Conservation (phyloP, 139 green algal species). For the Mesostigma viride region DNA sequence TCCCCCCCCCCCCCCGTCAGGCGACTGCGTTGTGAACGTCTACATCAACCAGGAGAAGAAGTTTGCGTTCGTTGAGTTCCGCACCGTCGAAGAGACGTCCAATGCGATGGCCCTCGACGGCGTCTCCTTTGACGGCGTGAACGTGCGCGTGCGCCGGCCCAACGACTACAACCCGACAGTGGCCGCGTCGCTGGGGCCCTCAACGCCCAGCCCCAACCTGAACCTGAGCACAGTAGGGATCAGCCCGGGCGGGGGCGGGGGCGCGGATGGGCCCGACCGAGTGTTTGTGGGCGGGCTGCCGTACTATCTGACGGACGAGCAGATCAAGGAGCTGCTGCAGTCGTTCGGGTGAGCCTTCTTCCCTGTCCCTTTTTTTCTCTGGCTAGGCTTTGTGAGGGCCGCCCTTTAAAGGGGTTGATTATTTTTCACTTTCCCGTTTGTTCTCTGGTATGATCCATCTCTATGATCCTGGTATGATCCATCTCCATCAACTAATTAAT, state of each 20-base stretch:
- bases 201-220: constrained; percentile 69
- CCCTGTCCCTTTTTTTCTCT: too few relatives aligned
- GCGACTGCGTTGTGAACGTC: constrained; percentile 82
- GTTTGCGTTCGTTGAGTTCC: constrained; percentile 94
- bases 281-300: constrained; percentile 94
- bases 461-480: too few relatives aligned
- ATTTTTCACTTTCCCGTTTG: too few relatives aligned
- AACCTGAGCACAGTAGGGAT: constrained; percentile 89
- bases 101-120: constrained; percentile 89
- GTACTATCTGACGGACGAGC: constrained; percentile 88
- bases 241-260: constrained; percentile 15
- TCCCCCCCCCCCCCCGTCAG: too few relatives aligned
- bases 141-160: constrained; percentile 76
- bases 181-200: constrained; percentile 66
- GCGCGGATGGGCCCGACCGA: constrained; percentile 42
- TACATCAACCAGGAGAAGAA: constrained; percentile 98
- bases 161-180: constrained; percentile 94
- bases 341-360: constrained; percentile 67
- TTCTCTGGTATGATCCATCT: too few relatives aligned
- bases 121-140: constrained; percentile 91
- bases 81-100: constrained; percentile 73
- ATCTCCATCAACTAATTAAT: too few relatives aligned
- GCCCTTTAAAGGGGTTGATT: too few relatives aligned
- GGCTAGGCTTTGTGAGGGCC: too few relatives aligned
- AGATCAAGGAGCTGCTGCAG: constrained; percentile 85